Percentiles rank a stretch among this genome's conserved stretches.
phyloP scores from a whole-genome alignment of 1,284 basidiomycete genomes.

The Cronartium quercuum region DNA sequence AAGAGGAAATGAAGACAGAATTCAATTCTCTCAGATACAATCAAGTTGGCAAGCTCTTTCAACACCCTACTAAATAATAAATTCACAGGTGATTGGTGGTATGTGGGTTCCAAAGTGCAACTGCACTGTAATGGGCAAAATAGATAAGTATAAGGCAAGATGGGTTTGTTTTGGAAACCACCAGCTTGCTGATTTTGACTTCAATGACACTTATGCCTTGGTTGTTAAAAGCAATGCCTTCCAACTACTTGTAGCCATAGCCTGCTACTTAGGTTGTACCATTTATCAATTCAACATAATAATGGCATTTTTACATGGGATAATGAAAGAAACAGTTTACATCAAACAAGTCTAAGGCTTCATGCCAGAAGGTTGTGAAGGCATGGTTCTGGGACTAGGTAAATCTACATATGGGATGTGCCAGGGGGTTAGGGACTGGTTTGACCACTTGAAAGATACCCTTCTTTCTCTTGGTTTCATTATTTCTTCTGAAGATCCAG shows the following conservation, averaged over 20 bases:
- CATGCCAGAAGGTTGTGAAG: neutral
- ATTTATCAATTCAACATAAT: slow-evolving; percentile 7
- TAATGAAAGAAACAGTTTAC: neutral
- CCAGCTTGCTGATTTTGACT: neutral
- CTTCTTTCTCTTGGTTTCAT: neutral
- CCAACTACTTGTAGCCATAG: neutral
- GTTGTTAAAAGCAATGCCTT: neutral
- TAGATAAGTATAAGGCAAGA: neutral
- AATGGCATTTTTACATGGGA: neutral
- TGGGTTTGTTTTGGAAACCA: slow-evolving; percentile 10
- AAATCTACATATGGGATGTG: neutral
- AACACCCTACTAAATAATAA: neutral
- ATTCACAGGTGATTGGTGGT: slow-evolving; percentile 6
- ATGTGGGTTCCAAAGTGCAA: slow-evolving; percentile 9
- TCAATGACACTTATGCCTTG: neutral
- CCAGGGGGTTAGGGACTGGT: neutral
- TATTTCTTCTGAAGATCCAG: neutral
- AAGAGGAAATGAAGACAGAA: slow-evolving; percentile 8
- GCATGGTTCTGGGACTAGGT: neutral
- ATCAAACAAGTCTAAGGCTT: slow-evolving; percentile 3
- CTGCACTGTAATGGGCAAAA: neutral
- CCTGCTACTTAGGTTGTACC: neutral
- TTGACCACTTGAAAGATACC: neutral
- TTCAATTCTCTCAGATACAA: neutral
- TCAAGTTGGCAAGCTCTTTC: neutral